A percentile compares a stretch with the other conserved stretches of the same genome.
These are phyloP conservation scores for Ganoderma sp. DNA, from an alignment of 1,284 basidiomycete species.

Conservation along the genomic window DNA sequence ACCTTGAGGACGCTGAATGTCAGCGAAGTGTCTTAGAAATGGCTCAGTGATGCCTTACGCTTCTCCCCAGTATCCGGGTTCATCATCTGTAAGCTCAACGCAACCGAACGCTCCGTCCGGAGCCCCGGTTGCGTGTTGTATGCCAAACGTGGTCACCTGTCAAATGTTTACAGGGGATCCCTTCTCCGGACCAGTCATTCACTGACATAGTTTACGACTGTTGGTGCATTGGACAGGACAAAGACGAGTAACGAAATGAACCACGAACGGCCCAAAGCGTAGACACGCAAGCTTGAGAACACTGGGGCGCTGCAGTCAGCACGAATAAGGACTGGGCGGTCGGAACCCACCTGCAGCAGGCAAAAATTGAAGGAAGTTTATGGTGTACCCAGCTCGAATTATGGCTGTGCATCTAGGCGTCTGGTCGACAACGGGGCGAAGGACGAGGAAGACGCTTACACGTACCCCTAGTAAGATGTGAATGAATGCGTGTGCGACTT, in stretches of 20 bases:
- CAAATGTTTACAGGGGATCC: not conserved
- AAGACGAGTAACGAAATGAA: not conserved
- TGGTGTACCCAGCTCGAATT: not conserved
- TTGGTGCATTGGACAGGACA: not conserved
- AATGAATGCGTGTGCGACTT: not conserved
- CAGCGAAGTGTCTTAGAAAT: not conserved
- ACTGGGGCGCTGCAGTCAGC: not conserved
- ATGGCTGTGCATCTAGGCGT: not conserved
- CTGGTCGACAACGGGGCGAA: not conserved
- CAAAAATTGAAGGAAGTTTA: not conserved
- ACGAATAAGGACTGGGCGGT: not conserved
- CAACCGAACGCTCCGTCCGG: not conserved
- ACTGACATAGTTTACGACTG: not conserved
- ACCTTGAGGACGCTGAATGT: not conserved
- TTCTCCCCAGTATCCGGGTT: not conserved
- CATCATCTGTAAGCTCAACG: not conserved
- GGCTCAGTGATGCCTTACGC: not conserved
- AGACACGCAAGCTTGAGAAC: not conserved
- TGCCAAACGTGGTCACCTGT: not conserved
- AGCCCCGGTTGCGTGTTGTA: not conserved
- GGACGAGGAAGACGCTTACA: not conserved
- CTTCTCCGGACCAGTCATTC: not conserved
- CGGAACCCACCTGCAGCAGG: not conserved
- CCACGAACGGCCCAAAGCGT: not conserved
- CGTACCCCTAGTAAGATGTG: not conserved